Base-by-base conservation (phyloP, 2,329 filamentous ascomycete species). In the Cyanodermella asteris region DNA sequence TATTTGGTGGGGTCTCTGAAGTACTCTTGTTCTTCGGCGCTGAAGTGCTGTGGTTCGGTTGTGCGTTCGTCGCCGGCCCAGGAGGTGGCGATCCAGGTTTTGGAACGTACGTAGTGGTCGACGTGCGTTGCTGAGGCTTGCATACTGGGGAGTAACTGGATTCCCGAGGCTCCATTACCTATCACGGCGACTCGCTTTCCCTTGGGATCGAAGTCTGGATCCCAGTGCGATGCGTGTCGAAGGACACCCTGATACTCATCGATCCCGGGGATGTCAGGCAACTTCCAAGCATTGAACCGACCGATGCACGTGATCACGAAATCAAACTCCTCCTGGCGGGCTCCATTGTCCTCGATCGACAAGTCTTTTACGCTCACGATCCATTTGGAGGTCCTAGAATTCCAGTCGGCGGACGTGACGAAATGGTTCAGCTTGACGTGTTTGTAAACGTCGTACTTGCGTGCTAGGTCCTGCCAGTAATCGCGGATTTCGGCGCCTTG, bases 381-480 rank as follows among this genome's bases (percentile, higher is more conserved):
- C n/a, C n/a, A n/a, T n/a, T n/a, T n/a, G n/a, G n/a, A n/a, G n/a
- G n/a, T n/a, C n/a, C n/a, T n/a, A n/a, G n/a, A n/a, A n/a, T n/a
- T n/a, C n/a, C n/a, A n/a, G n/a, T n/a, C n/a, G n/a, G n/a, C n/a
- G n/a, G n/a, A n/a, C n/a, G n/a, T n/a, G n/a, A n/a, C n/a, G n/a
- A n/a, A n/a, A n/a, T n/a, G n/a, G n/a, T n/a, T n/a, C n/a, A n/a
- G n/a, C n/a, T n/a, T n/a, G n/a, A n/a, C n/a, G n/a, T n/a, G n/a
- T n/a, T 61, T 50, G 39, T 74, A 69, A 2, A 76, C 61, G 26
- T 67, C 55, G 40, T 75, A 59, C 35, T 76, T 72, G 6, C 50
- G 49, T 0, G 71, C 69, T 3, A 73, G 43, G 0, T 44, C 43
- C 35, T 72, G 57, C 66, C 69, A 69, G 39, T 80, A 80, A 10